Conservation (phyloP, 2,329 filamentous ascomycete species). For the Nakataea oryzae region DNA sequence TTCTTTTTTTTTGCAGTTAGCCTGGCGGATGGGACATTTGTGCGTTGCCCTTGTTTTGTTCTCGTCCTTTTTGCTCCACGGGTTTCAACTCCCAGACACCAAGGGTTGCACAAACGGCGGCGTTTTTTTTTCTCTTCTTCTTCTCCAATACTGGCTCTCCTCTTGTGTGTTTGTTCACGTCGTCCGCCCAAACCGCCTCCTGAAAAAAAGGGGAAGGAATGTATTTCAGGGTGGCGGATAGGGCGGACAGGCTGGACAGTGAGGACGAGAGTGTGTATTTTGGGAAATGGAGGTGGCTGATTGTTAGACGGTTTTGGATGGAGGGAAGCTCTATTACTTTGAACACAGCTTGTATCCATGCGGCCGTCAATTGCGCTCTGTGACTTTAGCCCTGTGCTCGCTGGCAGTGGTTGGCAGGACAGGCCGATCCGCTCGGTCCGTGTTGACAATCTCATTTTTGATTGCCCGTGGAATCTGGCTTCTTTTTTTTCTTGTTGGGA, state of each 20-base stretch:
- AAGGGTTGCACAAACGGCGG: not conserved
- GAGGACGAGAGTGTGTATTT: not conserved
- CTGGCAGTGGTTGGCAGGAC: not conserved
- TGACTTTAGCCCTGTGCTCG: not conserved
- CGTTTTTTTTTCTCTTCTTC: not conserved
- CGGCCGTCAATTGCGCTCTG: no score
- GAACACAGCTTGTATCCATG: not conserved
- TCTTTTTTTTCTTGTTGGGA: no score
- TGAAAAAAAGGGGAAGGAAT: not conserved
- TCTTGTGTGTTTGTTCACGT: not conserved
- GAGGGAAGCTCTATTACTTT: not conserved
- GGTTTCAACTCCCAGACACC: not conserved
- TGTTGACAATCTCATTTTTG: not conserved
- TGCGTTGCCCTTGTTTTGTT: not conserved
- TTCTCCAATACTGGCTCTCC: not conserved
- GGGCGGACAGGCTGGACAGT: not conserved
- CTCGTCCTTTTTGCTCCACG: not conserved
- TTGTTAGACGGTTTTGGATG: not conserved
- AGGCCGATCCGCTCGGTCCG: no score
- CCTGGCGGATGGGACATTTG: not conserved
- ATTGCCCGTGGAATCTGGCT: not conserved
- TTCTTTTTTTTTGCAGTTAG: not conserved
- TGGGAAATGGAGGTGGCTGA: not conserved
- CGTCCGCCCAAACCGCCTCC: no score
- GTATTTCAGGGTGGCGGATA: not conserved